Evolutionary conservation across 495 filamentous ascomycete genomes (phyloP).

Genomic region (Hypomontagnella monticulosa): DNA sequence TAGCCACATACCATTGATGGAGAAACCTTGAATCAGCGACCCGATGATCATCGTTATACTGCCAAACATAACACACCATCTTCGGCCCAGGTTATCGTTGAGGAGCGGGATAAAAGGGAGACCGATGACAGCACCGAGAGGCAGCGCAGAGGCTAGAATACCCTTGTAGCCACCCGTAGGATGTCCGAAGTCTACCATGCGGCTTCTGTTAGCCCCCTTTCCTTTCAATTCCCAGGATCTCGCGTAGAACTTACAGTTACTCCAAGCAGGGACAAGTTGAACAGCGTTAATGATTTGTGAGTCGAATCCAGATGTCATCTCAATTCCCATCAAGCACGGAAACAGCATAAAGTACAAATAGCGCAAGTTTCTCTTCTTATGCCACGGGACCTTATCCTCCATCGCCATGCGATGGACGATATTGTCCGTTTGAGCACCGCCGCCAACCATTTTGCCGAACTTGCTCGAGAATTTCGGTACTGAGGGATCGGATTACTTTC

Average conservation of each 20-base stretch:
- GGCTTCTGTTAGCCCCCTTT: constrained; percentile 5
- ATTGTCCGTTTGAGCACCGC: constrained; percentile 49
- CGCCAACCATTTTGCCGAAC: constrained; percentile 52
- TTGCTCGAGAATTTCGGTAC: constrained; percentile 4
- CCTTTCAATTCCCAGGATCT: not conserved
- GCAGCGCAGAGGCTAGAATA: constrained; percentile 56
- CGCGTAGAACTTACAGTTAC: constrained; percentile 60
- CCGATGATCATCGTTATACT: constrained; percentile 66
- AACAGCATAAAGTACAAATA: constrained; percentile 69
- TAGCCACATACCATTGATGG: constrained; percentile 53
- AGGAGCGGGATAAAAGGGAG: constrained; percentile 67
- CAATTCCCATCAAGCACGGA: constrained; percentile 73
- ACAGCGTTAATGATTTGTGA: constrained; percentile 76
- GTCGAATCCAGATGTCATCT: constrained; percentile 78
- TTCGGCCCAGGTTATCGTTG: constrained; percentile 65
- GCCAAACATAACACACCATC: constrained; percentile 68
- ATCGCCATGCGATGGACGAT: constrained; percentile 64
- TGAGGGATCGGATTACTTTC: not conserved
- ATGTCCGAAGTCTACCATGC: constrained; percentile 51
- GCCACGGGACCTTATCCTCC: constrained; percentile 67
- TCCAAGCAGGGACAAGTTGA: constrained; percentile 68
- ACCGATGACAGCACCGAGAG: constrained; percentile 58
- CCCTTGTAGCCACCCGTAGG: constrained; percentile 57
- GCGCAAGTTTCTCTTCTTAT: constrained; percentile 70
- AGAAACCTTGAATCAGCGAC: constrained; percentile 64